Evolutionary conservation across 2,329 filamentous ascomycete genomes (phyloP).

Genomic region (Cladophialophora chaetospira): DNA sequence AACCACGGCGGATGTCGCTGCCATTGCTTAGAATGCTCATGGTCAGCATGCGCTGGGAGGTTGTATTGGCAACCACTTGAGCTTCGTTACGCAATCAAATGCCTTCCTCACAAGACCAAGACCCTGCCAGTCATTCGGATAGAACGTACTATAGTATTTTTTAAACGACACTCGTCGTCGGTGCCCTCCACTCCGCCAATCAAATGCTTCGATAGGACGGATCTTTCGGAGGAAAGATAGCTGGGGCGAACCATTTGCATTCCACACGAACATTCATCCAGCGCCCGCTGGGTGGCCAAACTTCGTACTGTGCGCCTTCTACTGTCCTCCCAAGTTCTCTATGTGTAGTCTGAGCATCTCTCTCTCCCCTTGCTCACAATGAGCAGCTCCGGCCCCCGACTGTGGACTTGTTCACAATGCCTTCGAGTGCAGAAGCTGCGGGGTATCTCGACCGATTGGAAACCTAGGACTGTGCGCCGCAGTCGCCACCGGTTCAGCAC

Average conservation of each 20-base stretch:
- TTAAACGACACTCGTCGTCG: too few relatives aligned
- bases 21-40: not conserved
- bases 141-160: too few relatives aligned
- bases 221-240: not conserved
- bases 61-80: too few relatives aligned
- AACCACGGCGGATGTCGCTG: not conserved
- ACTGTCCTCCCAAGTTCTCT: not conserved
- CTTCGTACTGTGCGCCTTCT: too few relatives aligned
- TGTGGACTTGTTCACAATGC: constrained; percentile 31
- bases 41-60: not conserved
- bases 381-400: constrained; percentile 21
- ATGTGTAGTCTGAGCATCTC: not conserved
- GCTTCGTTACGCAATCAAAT: too few relatives aligned
- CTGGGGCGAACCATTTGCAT: too few relatives aligned
- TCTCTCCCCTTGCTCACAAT: constrained; percentile 17
- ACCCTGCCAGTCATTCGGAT: too few relatives aligned
- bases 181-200: too few relatives aligned
- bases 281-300: too few relatives aligned
- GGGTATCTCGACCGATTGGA: constrained; percentile 4
- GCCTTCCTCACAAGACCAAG: too few relatives aligned
- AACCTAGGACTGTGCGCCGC: not conserved
- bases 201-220: not conserved
- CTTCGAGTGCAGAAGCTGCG: constrained; percentile 27
- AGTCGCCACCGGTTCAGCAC: constrained; percentile 18
- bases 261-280: too few relatives aligned